Base-by-base conservation (phyloP, 202 grass and related monocot genomes). In the Setaria viridis region DNA sequence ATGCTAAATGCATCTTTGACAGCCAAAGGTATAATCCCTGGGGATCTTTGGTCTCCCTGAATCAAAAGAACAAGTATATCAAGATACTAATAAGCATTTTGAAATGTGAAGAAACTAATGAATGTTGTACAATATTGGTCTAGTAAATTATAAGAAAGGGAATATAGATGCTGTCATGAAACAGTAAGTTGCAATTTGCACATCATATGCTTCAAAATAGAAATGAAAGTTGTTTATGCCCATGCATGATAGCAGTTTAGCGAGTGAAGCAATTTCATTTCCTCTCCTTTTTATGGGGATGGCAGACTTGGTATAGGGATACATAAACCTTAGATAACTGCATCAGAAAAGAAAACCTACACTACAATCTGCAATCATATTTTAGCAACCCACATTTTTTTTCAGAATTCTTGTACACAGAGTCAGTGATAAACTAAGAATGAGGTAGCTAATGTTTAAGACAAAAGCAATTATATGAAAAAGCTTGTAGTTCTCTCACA, bases 1-100 rank as follows among this genome's bases (percentile, higher is more conserved):
- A 99, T 94, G 85, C 97, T 91, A 86, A 99, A 99, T 82, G 97
- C 92, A 93, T 99, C 97, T 90, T 99, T 99, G 81, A 99, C 97
- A 87, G 97, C 89, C 92, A 97, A 93, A 85, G 97, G 97, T 92
- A 99, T 99, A 90, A 99, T 99, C 85, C 97, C 94, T 79, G 97
- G 97, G 64, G 97, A 99, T 72, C 97, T 93, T 93, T 99, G 97
- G 87, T 99, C 97, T 85, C 97, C 97, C 97, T 99, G 80, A 67
- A 34, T 82, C 86, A 77, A 82, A 79, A 85, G 72, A 80, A 89
- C 59, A 91, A 72, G 67, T 33, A 85, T 60, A 91, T 88, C 51
- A 88, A 55, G 16, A 88, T 67, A 72, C 39, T 34, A 33, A 84
- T 11, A 55, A 80, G 41, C 32, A 62, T 85, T 66, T 65, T 33